Percentiles rank a stretch among this genome's conserved stretches.
Conservation (phyloP, 192 early-diverging fungal genomes). For the Chytriomyces hyalinus region DNA sequence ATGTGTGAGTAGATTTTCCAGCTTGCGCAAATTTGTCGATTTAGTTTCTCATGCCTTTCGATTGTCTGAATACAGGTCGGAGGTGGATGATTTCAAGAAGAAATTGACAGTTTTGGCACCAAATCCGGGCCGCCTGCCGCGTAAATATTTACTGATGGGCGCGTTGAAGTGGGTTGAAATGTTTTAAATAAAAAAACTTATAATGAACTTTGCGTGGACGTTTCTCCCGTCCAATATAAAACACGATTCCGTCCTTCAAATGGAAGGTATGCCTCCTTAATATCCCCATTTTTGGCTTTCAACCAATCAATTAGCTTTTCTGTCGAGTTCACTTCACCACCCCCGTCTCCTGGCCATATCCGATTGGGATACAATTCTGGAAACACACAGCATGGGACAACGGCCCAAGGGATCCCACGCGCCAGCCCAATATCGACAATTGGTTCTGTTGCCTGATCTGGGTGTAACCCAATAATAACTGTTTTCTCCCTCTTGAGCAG, state of each 20-base stretch:
- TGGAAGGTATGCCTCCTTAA: background rate
- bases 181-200: background rate
- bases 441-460: background rate
- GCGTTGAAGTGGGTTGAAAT: conserved; percentile 91
- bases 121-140: conserved; percentile 84
- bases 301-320: background rate
- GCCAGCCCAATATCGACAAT: background rate
- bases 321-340: background rate
- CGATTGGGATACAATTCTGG: background rate
- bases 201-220: too few species aligned
- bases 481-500: background rate
- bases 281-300: background rate
- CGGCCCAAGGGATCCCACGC: background rate
- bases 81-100: conserved; percentile 79
- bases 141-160: conserved; percentile 81
- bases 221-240: background rate
- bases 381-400: conserved; percentile 1
- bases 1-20: conserved; percentile 50
- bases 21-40: background rate
- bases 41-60: background rate
- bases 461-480: background rate
- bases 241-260: conserved; percentile 1
- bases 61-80: conserved; percentile 50
- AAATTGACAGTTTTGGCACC: conserved; percentile 88
- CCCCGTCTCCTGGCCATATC: background rate